These are phyloP conservation scores for Takakia lepidozioides DNA, from an alignment of 225 moss, liverwort and hornwort genomes.

Conservation along the genomic window DNA sequence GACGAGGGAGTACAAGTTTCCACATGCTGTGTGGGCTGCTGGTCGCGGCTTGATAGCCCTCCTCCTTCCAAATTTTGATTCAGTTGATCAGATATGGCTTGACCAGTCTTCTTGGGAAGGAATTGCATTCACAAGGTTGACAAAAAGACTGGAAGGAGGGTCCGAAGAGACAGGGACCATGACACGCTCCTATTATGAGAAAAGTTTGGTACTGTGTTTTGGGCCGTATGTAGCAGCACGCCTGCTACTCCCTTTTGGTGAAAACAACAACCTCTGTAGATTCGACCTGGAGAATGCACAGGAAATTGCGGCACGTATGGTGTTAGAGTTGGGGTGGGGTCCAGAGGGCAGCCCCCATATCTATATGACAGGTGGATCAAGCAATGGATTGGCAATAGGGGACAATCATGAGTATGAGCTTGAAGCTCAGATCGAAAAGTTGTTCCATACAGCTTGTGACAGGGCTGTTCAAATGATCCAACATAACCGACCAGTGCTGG, in stretches of 20 bases:
- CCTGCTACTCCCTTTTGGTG: slow-evolving; percentile 75
- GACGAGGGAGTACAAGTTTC: slow-evolving; percentile 91
- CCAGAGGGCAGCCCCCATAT: slow-evolving; percentile 92
- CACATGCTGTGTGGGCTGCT: slow-evolving; percentile 97
- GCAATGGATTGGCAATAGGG: slow-evolving; percentile 66
- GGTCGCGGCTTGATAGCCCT: slow-evolving; percentile 71
- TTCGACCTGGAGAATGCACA: slow-evolving; percentile 70
- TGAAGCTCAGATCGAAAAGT: slow-evolving; percentile 51
- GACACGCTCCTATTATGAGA: slow-evolving; percentile 82
- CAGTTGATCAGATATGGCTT: slow-evolving; percentile 45
- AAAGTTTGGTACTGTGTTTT: slow-evolving; percentile 80
- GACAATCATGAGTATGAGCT: slow-evolving; percentile 76
- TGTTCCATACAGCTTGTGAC: slow-evolving; percentile 62
- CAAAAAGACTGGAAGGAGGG: slow-evolving; percentile 67
- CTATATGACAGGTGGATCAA: slow-evolving; percentile 43
- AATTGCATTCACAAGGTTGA: slow-evolving; percentile 83
- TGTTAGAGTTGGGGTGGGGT: slow-evolving; percentile 96
- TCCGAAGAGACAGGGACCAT: slow-evolving; percentile 84
- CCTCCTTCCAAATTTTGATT: slow-evolving; percentile 65
- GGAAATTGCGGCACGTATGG: slow-evolving; percentile 86
- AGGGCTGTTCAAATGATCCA: slow-evolving; percentile 70
- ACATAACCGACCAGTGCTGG: slow-evolving; percentile 55
- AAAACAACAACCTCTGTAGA: slow-evolving; percentile 70
- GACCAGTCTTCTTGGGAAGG: slow-evolving; percentile 62
- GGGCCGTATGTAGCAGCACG: slow-evolving; percentile 80